Evolutionary conservation across 202 grass and related monocot genomes (phyloP).

Genomic region (Schoenoplectus tabernaemontani): DNA sequence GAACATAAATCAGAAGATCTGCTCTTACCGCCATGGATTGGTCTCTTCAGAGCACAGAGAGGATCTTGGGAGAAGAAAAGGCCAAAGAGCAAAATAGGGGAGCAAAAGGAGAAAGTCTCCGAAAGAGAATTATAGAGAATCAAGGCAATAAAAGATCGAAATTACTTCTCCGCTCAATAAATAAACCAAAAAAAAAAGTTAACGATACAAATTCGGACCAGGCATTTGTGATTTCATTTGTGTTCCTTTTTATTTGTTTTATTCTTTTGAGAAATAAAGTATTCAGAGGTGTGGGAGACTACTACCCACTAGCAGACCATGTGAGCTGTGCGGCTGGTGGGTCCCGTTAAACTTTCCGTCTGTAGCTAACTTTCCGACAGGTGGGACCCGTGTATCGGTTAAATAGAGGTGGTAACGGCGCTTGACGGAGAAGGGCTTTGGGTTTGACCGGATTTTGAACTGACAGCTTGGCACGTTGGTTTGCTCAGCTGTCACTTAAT

Average conservation of each 20-base stretch:
- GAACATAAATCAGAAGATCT: neutral
- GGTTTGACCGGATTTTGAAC: too few relatives aligned
- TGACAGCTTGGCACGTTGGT: too few relatives aligned
- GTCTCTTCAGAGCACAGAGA: constrained; percentile 8
- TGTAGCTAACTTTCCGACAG: neutral
- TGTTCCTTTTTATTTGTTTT: neutral
- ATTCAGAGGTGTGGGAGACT: constrained; percentile 8
- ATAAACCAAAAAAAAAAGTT: neutral
- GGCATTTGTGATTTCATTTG: neutral
- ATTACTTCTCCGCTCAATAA: constrained; percentile 17
- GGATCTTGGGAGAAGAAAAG: neutral
- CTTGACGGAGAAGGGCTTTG: too few relatives aligned
- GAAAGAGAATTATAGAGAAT: constrained; percentile 13
- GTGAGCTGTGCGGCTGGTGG: constrained; percentile 38
- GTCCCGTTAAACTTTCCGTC: neutral
- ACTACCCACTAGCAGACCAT: constrained; percentile 18
- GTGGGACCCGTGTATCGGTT: neutral
- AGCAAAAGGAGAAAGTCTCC: neutral
- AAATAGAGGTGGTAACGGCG: too few relatives aligned
- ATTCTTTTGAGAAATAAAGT: constrained; percentile 20
- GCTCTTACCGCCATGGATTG: constrained; percentile 52
- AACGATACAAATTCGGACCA: neutral
- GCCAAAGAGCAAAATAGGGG: neutral
- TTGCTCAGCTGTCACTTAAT: too few relatives aligned
- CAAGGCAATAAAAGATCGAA: neutral